Percentiles rank a stretch among this genome's conserved stretches.
Evolutionary conservation across 73 alveolate species (phyloP).

Genomic region (Paramecium sonneborni): DNA sequence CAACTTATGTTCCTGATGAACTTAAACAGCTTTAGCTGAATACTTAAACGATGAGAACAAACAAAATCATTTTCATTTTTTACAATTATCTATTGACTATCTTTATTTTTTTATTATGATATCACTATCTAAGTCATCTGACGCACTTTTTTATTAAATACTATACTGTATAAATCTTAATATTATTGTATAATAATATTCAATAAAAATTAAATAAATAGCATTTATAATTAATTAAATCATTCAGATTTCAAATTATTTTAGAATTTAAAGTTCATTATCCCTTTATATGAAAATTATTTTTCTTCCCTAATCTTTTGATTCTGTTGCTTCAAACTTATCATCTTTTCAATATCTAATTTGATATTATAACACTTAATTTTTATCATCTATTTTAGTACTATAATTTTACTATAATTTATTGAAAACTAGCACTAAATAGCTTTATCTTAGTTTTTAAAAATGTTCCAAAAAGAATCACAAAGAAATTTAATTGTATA

Average conservation of each 20-base stretch:
- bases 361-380: too few relatives aligned
- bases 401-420: too few relatives aligned
- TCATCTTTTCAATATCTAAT: too few relatives aligned
- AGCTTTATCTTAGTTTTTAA: too few relatives aligned
- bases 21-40: neutral
- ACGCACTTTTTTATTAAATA: neutral
- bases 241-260: neutral
- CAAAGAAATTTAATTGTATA: too few relatives aligned
- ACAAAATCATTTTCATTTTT: neutral
- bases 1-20: neutral
- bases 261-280: too few relatives aligned
- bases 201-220: neutral
- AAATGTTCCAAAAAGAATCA: too few relatives aligned
- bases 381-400: too few relatives aligned
- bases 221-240: neutral
- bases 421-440: too few relatives aligned
- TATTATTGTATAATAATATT: neutral
- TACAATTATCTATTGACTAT: neutral
- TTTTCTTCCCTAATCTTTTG: too few relatives aligned
- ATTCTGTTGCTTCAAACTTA: too few relatives aligned
- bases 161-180: neutral
- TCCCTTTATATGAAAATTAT: too few relatives aligned
- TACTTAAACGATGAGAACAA: neutral
- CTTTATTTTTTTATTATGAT: neutral
- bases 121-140: slow-evolving; percentile 19